Percentiles rank a stretch among this genome's conserved stretches.
Evolutionary conservation across 257 asterid genomes (phyloP).

Genomic region (Thymus mandschuricus): DNA sequence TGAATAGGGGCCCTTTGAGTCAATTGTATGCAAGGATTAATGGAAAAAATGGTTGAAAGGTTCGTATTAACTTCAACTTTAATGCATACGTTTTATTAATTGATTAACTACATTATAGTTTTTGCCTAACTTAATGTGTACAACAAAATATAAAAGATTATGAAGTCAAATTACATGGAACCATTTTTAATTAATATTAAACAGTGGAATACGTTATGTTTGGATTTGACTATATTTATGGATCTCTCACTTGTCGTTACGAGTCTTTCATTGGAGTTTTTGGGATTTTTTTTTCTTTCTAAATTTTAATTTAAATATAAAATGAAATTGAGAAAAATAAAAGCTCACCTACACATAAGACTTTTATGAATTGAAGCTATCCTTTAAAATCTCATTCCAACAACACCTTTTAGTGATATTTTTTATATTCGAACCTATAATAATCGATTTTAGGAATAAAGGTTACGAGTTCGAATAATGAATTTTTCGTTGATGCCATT

Average conservation of each 20-base stretch:
- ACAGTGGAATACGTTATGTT: not conserved
- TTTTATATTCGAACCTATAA: too few species aligned
- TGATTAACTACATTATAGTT: not conserved
- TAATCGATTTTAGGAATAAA: too few species aligned
- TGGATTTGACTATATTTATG: not conserved
- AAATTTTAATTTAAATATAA: too few species aligned
- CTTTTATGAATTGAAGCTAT: too few species aligned
- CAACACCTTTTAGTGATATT: too few species aligned
- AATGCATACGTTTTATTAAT: conserved; percentile 18
- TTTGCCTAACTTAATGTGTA: conserved; percentile 37
- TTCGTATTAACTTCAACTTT: not conserved
- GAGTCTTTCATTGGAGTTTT: not conserved
- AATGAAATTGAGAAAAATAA: too few species aligned
- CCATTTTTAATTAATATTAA: conserved; percentile 2
- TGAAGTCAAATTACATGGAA: conserved; percentile 21
- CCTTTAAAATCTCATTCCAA: too few species aligned
- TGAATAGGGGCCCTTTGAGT: conserved; percentile 17
- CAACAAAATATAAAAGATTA: conserved; percentile 24
- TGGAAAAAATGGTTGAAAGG: conserved; percentile 1
- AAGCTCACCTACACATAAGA: too few species aligned
- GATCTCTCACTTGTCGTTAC: not conserved
- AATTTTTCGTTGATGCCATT: too few species aligned
- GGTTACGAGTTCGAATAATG: too few species aligned
- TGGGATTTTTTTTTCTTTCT: too few species aligned
- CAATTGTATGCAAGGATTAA: conserved; percentile 10